phyloP scores from a whole-genome alignment of 2,329 filamentous ascomycete genomes.

The Cercospora sp. region DNA sequence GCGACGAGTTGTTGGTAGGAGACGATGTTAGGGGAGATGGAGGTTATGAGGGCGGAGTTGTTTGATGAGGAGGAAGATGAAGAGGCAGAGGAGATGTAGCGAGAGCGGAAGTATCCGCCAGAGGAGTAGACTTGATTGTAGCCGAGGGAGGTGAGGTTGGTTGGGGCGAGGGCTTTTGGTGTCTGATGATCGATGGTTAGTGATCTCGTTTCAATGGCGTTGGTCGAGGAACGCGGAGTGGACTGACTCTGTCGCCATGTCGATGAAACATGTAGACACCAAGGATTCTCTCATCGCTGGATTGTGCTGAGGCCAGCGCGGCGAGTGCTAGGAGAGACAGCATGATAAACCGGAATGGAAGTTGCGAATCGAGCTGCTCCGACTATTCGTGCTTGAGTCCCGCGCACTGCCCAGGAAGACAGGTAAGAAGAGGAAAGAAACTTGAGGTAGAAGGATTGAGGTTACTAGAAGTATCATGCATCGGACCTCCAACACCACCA shows the following conservation, averaged over 20 bases:
- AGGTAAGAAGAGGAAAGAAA: not conserved
- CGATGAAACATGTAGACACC: constrained; percentile 85
- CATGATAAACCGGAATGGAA: not conserved
- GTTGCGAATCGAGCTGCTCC: not conserved
- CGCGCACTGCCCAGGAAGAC: not conserved
- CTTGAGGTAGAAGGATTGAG: constrained; percentile 12
- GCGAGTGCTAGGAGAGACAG: constrained; percentile 29
- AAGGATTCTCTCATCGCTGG: constrained; percentile 64
- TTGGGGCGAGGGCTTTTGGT: constrained; percentile 69
- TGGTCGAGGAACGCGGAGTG: not conserved
- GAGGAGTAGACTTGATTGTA: constrained; percentile 72
- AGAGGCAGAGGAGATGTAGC: constrained; percentile 67
- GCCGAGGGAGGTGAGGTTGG: constrained; percentile 75
- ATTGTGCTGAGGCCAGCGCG: constrained; percentile 30
- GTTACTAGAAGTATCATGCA: constrained; percentile 16
- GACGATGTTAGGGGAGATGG: constrained; percentile 54
- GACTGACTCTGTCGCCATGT: constrained; percentile 70
- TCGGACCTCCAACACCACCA: constrained; percentile 5
- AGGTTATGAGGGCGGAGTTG: constrained; percentile 1
- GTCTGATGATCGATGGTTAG: constrained; percentile 45
- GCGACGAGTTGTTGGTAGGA: constrained; percentile 69
- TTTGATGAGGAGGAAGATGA: constrained; percentile 60
- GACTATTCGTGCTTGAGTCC: not conserved
- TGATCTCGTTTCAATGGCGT: not conserved
- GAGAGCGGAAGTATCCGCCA: constrained; percentile 72